A percentile compares a stretch with the other conserved stretches of the same genome.
Conservation (phyloP, 768 basidiomycete genomes). For the Psilocybe tampanensis region DNA sequence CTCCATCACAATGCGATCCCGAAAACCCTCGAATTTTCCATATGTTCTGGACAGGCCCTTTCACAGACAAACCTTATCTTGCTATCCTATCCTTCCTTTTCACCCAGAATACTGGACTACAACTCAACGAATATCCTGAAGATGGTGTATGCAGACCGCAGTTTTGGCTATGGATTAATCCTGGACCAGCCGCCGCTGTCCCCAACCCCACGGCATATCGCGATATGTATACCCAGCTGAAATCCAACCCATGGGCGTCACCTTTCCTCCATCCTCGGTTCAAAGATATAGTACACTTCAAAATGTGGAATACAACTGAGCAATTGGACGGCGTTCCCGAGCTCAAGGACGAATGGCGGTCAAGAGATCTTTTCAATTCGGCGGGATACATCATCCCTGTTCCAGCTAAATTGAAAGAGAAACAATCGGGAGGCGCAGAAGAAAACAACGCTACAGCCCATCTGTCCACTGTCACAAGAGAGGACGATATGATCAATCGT, state of each 20-base stretch:
- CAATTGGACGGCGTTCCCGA: constrained; percentile 93
- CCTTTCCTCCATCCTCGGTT: constrained; percentile 95
- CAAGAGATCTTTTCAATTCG: constrained; percentile 84
- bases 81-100: constrained; percentile 93
- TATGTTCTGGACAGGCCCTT: constrained; percentile 99
- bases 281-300: constrained; percentile 91
- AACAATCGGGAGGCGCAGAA: constrained; percentile 12
- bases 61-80: constrained; percentile 98
- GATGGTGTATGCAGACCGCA: constrained; percentile 78
- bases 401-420: constrained; percentile 20
- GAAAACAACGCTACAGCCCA: constrained; percentile 16
- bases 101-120: constrained; percentile 91
- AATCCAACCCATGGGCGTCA: constrained; percentile 89
- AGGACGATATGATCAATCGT: constrained; percentile 59
- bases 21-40: constrained; percentile 91
- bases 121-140: constrained; percentile 53
- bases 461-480: constrained; percentile 22
- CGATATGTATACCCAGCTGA: constrained; percentile 85
- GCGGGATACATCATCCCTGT: constrained; percentile 77
- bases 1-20: constrained; percentile 72
- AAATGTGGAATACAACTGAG: constrained; percentile 98
- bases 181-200: constrained; percentile 90
- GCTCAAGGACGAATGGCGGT: constrained; percentile 88
- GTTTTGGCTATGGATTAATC: constrained; percentile 99
- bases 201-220: constrained; percentile 80